Evolutionary conservation across 441 rosid genomes (phyloP), one percentile per base, ranked within the genome.

Genomic region (Corymbia citriodora): DNA sequence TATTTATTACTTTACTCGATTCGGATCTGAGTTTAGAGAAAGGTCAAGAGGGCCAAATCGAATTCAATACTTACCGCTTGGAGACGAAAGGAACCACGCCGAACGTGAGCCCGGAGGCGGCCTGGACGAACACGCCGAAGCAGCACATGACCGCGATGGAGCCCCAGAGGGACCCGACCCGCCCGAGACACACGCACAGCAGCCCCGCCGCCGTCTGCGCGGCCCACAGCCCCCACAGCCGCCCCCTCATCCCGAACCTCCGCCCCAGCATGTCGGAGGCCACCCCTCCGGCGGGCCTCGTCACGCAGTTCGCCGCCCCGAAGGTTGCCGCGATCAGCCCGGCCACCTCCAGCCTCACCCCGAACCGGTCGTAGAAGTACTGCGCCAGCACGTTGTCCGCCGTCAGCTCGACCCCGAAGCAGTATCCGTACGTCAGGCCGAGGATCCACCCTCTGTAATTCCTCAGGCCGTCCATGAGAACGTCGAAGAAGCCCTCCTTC

Each of bases 21-120:
- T 11, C 82, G 13, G 52, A 23, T 79, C 23, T 31, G 12, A 86
- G 48, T 17, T 29, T 86, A 52, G 85, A 45, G 85, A 23, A 19
- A 52, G 8, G 14, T 74, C 2, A 36, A 36, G 50, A n/a, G 83
- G 21, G 50, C 10, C 13, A n/a, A 29, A 86, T 52, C 36, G 21
- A 11, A 86, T 52, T 53, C 6, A 12, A 50, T 65, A 53, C 57
- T n/a, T 18, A 95, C 99, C 97, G 95, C 45, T 92, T 93, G 94
- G 97, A 96, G 92, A 97, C 96, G 90, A 97, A 97, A 53, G 99
- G 98, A 8, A 96, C 98, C 12, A 97, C 95, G 27, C 99, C 99
- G 88, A 96, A 97, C 3, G 94, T 94, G 87, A 97, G 96, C 87
- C 99, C 99, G 19, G 98, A 93, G 87, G 99, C 94, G 36, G 99